phyloP scores from a whole-genome alignment of 371 early-diverging fungal genomes.

The Scutellospora calospora region DNA sequence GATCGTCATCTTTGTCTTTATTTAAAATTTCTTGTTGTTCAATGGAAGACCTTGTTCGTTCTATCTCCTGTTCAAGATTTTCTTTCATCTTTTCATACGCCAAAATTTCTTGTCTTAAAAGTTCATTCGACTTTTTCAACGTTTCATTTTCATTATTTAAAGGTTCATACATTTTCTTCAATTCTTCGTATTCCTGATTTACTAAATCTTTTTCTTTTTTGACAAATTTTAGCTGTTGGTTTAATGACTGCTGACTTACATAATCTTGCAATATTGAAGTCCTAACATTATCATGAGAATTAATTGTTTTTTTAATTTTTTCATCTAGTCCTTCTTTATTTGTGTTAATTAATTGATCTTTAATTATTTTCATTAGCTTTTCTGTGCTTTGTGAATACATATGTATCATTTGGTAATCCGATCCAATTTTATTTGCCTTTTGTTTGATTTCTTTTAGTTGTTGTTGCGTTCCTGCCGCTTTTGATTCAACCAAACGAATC shows the following conservation, averaged over 20 bases:
- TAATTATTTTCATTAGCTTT: constrained; percentile 47
- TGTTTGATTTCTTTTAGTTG: constrained; percentile 35
- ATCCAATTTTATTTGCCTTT: constrained; percentile 50
- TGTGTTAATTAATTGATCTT: constrained; percentile 50
- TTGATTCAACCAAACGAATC: not conserved
- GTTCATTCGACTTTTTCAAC: constrained; percentile 17
- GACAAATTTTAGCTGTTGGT: not conserved
- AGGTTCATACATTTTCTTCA: constrained; percentile 32
- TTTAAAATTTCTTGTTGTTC: not conserved
- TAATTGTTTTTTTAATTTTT: constrained; percentile 14
- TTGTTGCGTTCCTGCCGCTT: not conserved
- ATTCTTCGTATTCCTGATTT: constrained; percentile 25
- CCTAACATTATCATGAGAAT: not conserved
- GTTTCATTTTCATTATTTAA: constrained; percentile 30
- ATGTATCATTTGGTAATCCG: constrained; percentile 52
- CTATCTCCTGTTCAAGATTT: constrained; percentile 9
- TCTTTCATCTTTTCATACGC: not conserved
- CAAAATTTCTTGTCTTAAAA: not conserved
- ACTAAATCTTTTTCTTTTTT: constrained; percentile 32
- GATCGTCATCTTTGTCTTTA: not conserved
- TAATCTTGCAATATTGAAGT: constrained; percentile 36
- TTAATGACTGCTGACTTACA: constrained; percentile 2
- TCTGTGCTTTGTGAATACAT: constrained; percentile 51
- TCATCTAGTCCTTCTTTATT: constrained; percentile 43
- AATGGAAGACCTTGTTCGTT: not conserved